These are phyloP conservation scores for Stylosanthes scabra DNA, from an alignment of 331 rosid species.

Conservation along the genomic window DNA sequence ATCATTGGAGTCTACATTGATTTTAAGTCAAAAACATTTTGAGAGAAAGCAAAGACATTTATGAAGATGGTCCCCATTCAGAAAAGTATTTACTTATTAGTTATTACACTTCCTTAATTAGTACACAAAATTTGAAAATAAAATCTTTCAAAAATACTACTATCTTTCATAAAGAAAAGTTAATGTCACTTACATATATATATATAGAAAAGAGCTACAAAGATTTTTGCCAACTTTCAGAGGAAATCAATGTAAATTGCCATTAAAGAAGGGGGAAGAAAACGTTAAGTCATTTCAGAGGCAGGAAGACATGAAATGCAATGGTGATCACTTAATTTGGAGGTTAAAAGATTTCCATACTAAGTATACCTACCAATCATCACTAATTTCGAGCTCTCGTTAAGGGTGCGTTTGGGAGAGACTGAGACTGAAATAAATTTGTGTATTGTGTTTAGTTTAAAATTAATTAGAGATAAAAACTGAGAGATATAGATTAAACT, in stretches of 20 bases:
- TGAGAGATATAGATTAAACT: no score
- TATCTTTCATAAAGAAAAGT: no score
- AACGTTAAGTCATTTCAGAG: background rate
- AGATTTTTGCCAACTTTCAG: background rate
- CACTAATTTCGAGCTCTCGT: background rate
- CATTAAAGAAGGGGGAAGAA: background rate
- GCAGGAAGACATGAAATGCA: background rate
- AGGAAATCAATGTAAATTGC: no score
- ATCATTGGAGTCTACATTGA: slow-evolving; percentile 25
- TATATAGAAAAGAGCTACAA: background rate
- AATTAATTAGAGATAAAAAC: no score
- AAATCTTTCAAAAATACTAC: background rate
- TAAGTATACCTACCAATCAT: background rate
- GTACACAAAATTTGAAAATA: background rate
- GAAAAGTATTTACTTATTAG: background rate
- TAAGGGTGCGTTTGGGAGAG: no score
- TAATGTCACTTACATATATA: background rate
- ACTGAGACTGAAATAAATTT: no score
- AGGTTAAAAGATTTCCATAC: background rate
- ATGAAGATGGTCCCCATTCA: slow-evolving; percentile 5
- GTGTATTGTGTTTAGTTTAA: no score
- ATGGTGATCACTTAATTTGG: background rate
- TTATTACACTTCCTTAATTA: background rate
- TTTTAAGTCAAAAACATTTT: slow-evolving; percentile 26
- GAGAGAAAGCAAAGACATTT: slow-evolving; percentile 27